Percentiles rank a stretch among this genome's conserved stretches.
Conservation (phyloP, 1,139 yeast species). For the Petasospora fabianii region DNA sequence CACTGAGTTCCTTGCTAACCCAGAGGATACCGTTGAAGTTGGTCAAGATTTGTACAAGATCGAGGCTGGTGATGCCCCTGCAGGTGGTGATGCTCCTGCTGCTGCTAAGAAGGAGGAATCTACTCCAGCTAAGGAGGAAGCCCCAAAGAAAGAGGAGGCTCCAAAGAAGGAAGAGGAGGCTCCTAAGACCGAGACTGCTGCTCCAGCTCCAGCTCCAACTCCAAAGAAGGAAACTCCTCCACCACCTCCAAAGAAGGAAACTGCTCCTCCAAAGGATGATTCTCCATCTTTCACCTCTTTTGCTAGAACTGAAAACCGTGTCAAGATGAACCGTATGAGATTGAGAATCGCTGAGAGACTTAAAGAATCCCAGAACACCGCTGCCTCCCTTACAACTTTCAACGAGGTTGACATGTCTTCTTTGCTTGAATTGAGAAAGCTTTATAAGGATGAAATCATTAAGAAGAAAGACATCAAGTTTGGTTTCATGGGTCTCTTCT, state of each 20-base stretch:
- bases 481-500: conserved; percentile 98
- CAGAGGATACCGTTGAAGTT: conserved; percentile 93
- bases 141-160: conserved; percentile 14
- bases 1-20: conserved; percentile 74
- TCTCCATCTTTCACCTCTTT: conserved; percentile 36
- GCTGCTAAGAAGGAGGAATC: conserved; percentile 29
- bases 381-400: conserved; percentile 96
- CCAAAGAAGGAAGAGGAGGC: no score
- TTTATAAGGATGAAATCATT: conserved; percentile 93
- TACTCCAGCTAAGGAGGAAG: conserved; percentile 17
- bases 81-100: conserved; percentile 44
- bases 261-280: conserved; percentile 19
- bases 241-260: conserved; percentile 13
- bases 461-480: conserved; percentile 92
- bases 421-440: conserved; percentile 90
- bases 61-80: conserved; percentile 86
- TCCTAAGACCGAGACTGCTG: conserved; percentile 9
- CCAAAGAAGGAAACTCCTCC: conserved; percentile 25
- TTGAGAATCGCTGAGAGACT: conserved; percentile 98
- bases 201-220: conserved; percentile 27
- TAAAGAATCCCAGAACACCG: conserved; percentile 98
- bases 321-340: conserved; percentile 99
- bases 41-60: conserved; percentile 91
- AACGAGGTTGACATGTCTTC: conserved; percentile 97
- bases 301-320: conserved; percentile 84